phyloP scores from a whole-genome alignment of 1,284 basidiomycete species.

The Leucoagaricus sp. region DNA sequence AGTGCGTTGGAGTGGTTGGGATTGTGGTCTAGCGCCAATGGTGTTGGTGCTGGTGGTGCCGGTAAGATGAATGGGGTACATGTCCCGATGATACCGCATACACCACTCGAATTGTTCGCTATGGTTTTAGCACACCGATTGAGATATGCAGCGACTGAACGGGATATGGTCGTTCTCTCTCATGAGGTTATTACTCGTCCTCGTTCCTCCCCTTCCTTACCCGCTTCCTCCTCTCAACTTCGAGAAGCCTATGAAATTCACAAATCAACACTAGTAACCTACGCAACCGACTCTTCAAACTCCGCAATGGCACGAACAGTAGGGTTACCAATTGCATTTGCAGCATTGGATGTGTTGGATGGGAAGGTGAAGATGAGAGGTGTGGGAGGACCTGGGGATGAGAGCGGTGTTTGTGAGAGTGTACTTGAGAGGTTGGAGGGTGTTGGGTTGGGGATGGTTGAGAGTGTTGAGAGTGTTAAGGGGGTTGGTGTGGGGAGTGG shows the following conservation, averaged over 20 bases:
- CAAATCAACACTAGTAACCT: slow-evolving; percentile 74
- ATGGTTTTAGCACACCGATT: slow-evolving; percentile 76
- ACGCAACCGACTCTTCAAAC: slow-evolving; percentile 57
- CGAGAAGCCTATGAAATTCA: slow-evolving; percentile 55
- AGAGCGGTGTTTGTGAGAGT: slow-evolving; percentile 64
- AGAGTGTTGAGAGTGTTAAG: slow-evolving; percentile 33
- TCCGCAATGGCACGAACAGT: slow-evolving; percentile 92
- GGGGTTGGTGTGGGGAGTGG: not conserved
- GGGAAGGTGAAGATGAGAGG: slow-evolving; percentile 62
- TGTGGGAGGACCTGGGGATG: slow-evolving; percentile 68
- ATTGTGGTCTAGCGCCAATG: slow-evolving; percentile 10
- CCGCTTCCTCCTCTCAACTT: too few relatives aligned
- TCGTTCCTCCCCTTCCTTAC: too few relatives aligned
- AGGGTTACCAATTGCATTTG: slow-evolving; percentile 83
- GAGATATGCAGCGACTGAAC: slow-evolving; percentile 71
- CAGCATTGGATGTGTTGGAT: slow-evolving; percentile 73
- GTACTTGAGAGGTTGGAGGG: slow-evolving; percentile 71
- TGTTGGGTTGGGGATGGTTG: slow-evolving; percentile 69
- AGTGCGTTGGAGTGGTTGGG: slow-evolving; percentile 25
- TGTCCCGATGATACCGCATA: slow-evolving; percentile 20
- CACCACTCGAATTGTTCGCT: slow-evolving; percentile 83
- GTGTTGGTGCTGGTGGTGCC: not conserved
- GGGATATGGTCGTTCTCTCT: slow-evolving; percentile 86
- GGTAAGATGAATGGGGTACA: slow-evolving; percentile 18
- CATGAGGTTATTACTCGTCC: slow-evolving; percentile 69